These are phyloP conservation scores for Barbarea vulgaris DNA, from an alignment of 345 rosid genomes.

Conservation along the genomic window DNA sequence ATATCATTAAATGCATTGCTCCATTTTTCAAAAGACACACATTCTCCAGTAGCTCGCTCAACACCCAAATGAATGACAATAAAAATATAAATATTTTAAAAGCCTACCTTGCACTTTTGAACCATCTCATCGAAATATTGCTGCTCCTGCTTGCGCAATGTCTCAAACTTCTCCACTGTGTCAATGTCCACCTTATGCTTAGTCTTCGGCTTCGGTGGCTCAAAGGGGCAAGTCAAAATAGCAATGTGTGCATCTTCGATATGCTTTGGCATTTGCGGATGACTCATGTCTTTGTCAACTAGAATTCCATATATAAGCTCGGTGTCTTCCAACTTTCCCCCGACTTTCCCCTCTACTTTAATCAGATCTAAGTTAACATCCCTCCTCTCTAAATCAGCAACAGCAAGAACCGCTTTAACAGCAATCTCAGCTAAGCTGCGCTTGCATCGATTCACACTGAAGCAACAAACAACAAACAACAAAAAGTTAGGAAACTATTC, in stretches of 20 bases:
- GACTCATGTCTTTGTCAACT: conserved; percentile 96
- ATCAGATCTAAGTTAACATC: conserved; percentile 94
- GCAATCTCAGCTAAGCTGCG: conserved; percentile 91
- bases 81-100: too few relatives aligned
- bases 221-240: conserved; percentile 95
- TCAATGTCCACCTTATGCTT: conserved; percentile 99
- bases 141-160: conserved; percentile 84
- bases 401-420: conserved; percentile 92
- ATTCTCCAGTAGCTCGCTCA: background rate
- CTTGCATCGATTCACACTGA: conserved; percentile 94
- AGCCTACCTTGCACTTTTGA: conserved; percentile 81
- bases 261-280: conserved; percentile 96
- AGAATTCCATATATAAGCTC: conserved; percentile 85
- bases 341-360: conserved; percentile 95
- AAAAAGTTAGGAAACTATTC: background rate
- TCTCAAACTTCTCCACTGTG: conserved; percentile 93
- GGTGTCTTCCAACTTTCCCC: conserved; percentile 89
- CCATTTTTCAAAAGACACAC: background rate
- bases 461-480: conserved; percentile 28
- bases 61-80: background rate
- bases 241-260: conserved; percentile 96
- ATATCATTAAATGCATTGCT: background rate
- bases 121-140: conserved; percentile 97
- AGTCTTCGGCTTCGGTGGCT: conserved; percentile 98
- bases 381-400: conserved; percentile 92